These are phyloP conservation scores for Daldinia eschscholtzii DNA, from an alignment of 2,329 filamentous ascomycete genomes.

Conservation along the genomic window DNA sequence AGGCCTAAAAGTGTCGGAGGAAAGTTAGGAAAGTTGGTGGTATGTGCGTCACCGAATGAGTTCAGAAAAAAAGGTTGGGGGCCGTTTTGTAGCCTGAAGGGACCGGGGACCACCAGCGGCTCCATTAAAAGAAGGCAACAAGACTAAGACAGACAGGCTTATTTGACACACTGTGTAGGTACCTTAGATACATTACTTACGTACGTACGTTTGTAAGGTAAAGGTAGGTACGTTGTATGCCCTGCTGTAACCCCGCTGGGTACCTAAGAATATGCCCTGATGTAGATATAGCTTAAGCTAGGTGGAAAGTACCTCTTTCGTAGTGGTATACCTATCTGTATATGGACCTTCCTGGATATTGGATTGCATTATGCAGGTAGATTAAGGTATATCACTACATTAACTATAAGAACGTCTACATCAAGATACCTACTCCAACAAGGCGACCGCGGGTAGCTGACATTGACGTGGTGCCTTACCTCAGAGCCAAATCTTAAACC, in stretches of 20 bases:
- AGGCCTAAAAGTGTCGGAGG: neutral
- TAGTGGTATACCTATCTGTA: neutral
- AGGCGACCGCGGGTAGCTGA: constrained; percentile 28
- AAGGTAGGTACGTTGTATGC: neutral
- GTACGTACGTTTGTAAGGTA: neutral
- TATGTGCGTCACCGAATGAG: constrained; percentile 40
- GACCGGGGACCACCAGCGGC: neutral
- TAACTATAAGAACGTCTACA: neutral
- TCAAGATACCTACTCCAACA: constrained; percentile 20
- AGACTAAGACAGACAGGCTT: neutral
- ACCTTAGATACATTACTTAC: neutral
- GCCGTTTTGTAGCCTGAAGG: neutral
- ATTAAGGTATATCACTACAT: neutral
- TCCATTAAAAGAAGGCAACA: constrained; percentile 37
- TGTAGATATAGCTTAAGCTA: neutral
- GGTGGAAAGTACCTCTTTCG: neutral
- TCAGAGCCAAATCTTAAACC: too few relatives aligned
- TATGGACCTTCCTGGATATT: neutral
- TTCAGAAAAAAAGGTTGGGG: constrained; percentile 18
- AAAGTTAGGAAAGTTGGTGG: constrained; percentile 16
- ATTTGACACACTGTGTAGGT: neutral
- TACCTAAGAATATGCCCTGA: too few relatives aligned
- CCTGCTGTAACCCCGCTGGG: neutral
- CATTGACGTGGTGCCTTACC: constrained; percentile 7
- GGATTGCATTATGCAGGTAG: neutral